These are phyloP conservation scores for Blastobotrys elegans DNA, from an alignment of 1,139 yeast genomes.

Conservation along the genomic window DNA sequence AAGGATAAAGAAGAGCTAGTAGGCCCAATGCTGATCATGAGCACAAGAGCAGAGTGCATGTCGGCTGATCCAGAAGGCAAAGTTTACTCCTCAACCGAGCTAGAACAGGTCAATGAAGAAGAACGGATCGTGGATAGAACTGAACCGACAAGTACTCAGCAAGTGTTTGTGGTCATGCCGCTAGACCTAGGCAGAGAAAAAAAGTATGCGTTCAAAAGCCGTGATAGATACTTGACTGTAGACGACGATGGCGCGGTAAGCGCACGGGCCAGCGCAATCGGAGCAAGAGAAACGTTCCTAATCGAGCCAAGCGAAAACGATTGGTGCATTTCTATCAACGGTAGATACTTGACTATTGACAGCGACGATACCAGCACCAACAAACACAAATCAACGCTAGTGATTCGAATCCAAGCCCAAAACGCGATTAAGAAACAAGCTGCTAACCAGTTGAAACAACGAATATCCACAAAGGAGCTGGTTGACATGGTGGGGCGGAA, in stretches of 20 bases:
- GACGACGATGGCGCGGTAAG: slow-evolving; percentile 20
- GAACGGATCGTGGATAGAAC: slow-evolving; percentile 33
- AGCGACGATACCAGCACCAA: slow-evolving; percentile 8
- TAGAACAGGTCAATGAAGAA: slow-evolving; percentile 21
- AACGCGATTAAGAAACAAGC: slow-evolving; percentile 19
- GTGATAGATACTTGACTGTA: slow-evolving; percentile 34
- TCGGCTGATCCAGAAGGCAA: slow-evolving; percentile 24
- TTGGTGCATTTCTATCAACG: slow-evolving; percentile 21
- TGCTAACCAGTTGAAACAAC: slow-evolving; percentile 20
- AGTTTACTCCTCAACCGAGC: slow-evolving; percentile 23
- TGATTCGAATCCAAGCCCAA: slow-evolving; percentile 21
- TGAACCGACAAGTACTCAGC: slow-evolving; percentile 38
- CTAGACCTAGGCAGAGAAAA: slow-evolving; percentile 21
- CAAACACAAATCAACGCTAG: not conserved
- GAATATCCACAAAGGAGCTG: slow-evolving; percentile 27
- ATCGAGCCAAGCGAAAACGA: slow-evolving; percentile 22
- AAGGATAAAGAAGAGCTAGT: slow-evolving; percentile 29
- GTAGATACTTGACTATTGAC: slow-evolving; percentile 4
- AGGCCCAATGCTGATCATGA: slow-evolving; percentile 36
- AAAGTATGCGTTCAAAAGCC: slow-evolving; percentile 34
- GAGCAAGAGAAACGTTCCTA: slow-evolving; percentile 36
- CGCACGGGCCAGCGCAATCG: slow-evolving; percentile 37
- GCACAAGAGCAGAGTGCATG: slow-evolving; percentile 20
- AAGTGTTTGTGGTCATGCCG: slow-evolving; percentile 37
- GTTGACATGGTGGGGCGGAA: slow-evolving; percentile 32